Evolutionary conservation across 2,329 filamentous ascomycete genomes (phyloP), one percentile per base, ranked within the genome.

Genomic region (Plectosphaerella sp.): DNA sequence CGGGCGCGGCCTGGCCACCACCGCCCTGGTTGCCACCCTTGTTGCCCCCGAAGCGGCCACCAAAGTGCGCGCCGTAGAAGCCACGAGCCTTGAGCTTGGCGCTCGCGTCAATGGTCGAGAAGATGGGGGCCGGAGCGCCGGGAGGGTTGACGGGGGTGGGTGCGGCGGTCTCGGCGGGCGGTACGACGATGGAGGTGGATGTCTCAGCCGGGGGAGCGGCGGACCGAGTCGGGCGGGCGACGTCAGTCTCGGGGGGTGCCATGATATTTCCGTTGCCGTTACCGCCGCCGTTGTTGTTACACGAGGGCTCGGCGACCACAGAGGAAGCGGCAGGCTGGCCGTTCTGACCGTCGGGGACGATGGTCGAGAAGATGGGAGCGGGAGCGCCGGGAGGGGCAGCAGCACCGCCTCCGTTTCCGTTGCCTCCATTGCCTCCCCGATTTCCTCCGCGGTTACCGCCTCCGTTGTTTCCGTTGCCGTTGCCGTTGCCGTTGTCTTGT

Each of bases 351-450:
- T 37, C 47, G 2, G 35, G 18, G 15, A 28, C 20, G n/a, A 48
- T 16, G 5, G 47, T 48, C 8, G 47, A 48, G 20, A 48, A 48
- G 14, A 48, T 48, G 14, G 47, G 47, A 16, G 36, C 20, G 25
- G 47, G 47, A 11, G 46, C 46, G 5, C 39, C 46, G 9, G 18
- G 25, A 2, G 35, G 20, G 14, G 39, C 49, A 4, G 42, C 37
- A 6, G 11, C 11, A 7, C 11, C 11, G 28, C 28, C 28, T 33
- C 28, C 28, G 8, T 33, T 33, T 33, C 28, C 28, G 28, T 22
- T 22, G 22, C 22, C 22, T 41, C 15, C 43, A 20, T 46, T 50
- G 28, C 50, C 57, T 39, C 45, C 52, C 9, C 51, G 55, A 5
- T 43, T 52, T 1, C 37, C 51, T 10, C 41, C 37, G 3, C 37